Evolutionary conservation across 192 early-diverging fungal species (phyloP), one percentile per base, ranked within the genome.

Genomic region (Coemansia furcata): DNA sequence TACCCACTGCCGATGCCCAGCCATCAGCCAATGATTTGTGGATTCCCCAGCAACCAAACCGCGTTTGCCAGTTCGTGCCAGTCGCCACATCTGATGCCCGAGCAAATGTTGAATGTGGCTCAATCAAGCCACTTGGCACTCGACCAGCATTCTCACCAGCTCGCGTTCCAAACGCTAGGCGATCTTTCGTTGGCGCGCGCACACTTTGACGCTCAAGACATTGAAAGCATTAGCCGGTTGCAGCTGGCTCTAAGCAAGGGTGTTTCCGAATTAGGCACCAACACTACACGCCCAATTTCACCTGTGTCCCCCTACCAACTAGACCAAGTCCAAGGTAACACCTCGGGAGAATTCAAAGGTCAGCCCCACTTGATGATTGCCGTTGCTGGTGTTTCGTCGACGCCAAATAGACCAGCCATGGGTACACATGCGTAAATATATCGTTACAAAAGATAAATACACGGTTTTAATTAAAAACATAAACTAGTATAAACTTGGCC

Each of bases 291-390:
- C 3, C 79, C 79, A 26, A 68, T 82, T 50, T 82, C 79, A 10
- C 79, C 79, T 1, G 79, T 82, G 1, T 82, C 79, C 4, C 79
- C 79, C 17, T 82, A 82, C 33, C 79, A 82, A 32, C 61, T 82
- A 15, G 79, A 82, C 2, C 79, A 73, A 29, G 35, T 58, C 3
- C 79, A 82, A 50, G 72, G 71, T 0, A 69, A 72, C 23, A 37
- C 65, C 10, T 82, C 71, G 11, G 65, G 74, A 0, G 71, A 82
- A 33, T 76, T 82, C 38, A 81, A 81, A 29, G 60, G 63, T 7
- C 66, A 69, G 39, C 26, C 63, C 33, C 62, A 67, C n/a, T 15
- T 57, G 8, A 21, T 63, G 15, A 35, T 65, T 21, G n/a, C 42
- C 39, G 43, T 43, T 0, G 52, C 66, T 40, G 21, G 49, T 9